These are phyloP conservation scores for Cordyceps farinosa DNA, from an alignment of 2,329 filamentous ascomycete genomes.

Conservation along the genomic window DNA sequence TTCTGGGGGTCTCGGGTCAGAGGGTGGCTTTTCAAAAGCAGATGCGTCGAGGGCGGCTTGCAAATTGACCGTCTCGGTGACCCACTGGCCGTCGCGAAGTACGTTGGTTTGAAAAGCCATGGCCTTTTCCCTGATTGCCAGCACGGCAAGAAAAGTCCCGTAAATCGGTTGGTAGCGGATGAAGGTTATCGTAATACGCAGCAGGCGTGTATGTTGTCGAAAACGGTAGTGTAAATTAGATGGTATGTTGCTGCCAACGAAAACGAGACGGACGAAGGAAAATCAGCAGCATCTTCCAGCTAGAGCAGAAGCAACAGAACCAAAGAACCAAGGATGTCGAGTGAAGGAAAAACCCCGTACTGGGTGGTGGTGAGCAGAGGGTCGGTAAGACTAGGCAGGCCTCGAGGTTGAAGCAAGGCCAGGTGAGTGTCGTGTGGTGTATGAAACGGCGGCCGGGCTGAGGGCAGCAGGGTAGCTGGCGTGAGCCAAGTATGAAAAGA, in stretches of 20 bases:
- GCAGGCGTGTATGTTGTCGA: neutral
- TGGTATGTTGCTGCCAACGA: neutral
- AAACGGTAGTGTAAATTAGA: neutral
- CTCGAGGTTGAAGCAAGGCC: neutral
- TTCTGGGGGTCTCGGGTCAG: conserved; percentile 30
- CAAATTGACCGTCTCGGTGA: conserved; percentile 49
- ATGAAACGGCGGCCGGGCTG: neutral
- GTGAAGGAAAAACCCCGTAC: neutral
- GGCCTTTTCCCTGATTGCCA: conserved; percentile 23
- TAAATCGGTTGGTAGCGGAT: neutral
- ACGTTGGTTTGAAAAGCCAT: conserved; percentile 54
- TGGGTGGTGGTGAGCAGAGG: neutral
- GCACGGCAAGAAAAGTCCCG: neutral
- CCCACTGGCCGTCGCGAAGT: conserved; percentile 53
- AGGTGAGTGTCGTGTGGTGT: neutral
- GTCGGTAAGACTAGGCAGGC: neutral
- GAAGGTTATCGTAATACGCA: neutral
- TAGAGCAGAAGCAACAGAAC: neutral
- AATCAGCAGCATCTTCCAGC: conserved; percentile 8
- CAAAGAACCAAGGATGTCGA: neutral
- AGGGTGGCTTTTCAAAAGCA: conserved; percentile 29
- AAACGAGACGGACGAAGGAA: neutral
- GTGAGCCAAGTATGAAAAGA: neutral
- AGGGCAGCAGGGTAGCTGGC: neutral
- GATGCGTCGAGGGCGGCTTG: conserved; percentile 40